These are phyloP conservation scores for Pyrenopolyporus hunteri DNA, from an alignment of 495 filamentous ascomycete genomes.

Conservation along the genomic window DNA sequence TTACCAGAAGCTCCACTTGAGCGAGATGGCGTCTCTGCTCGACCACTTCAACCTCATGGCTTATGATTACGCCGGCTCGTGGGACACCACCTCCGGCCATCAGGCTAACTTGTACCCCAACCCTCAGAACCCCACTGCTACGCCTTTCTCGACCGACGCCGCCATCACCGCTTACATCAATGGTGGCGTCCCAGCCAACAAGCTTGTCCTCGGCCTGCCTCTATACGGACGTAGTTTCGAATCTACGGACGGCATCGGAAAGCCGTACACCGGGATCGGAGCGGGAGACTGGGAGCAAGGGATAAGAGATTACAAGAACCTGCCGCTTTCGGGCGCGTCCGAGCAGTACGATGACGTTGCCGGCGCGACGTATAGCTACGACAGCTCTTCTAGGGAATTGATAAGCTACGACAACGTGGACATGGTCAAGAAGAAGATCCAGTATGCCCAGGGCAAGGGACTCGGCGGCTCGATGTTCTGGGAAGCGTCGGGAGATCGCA, in stretches of 20 bases:
- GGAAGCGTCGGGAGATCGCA: slow-evolving; percentile 79
- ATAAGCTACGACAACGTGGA: slow-evolving; percentile 76
- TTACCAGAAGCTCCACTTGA: slow-evolving; percentile 70
- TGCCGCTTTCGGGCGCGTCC: slow-evolving; percentile 55
- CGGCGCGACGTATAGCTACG: slow-evolving; percentile 74
- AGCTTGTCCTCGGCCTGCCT: slow-evolving; percentile 85
- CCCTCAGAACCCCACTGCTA: slow-evolving; percentile 53
- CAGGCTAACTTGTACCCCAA: slow-evolving; percentile 76
- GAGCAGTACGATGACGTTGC: slow-evolving; percentile 54
- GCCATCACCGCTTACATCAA: slow-evolving; percentile 72
- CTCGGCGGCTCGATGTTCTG: slow-evolving; percentile 91
- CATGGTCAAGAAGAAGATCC: slow-evolving; percentile 66
- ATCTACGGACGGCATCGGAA: slow-evolving; percentile 71
- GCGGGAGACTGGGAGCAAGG: slow-evolving; percentile 74
- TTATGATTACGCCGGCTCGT: slow-evolving; percentile 75
- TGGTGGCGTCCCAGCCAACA: slow-evolving; percentile 63
- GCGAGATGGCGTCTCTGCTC: slow-evolving; percentile 68
- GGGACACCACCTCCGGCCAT: slow-evolving; percentile 70
- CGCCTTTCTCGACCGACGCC: slow-evolving; percentile 71
- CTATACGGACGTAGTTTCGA: slow-evolving; percentile 84
- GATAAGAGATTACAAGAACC: slow-evolving; percentile 82
- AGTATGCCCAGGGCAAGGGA: slow-evolving; percentile 64
- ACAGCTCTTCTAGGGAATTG: slow-evolving; percentile 61
- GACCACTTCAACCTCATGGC: slow-evolving; percentile 91
- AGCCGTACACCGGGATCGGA: slow-evolving; percentile 65